phyloP scores from a whole-genome alignment of 345 rosid genomes.

The Lumnitzera littorea region DNA sequence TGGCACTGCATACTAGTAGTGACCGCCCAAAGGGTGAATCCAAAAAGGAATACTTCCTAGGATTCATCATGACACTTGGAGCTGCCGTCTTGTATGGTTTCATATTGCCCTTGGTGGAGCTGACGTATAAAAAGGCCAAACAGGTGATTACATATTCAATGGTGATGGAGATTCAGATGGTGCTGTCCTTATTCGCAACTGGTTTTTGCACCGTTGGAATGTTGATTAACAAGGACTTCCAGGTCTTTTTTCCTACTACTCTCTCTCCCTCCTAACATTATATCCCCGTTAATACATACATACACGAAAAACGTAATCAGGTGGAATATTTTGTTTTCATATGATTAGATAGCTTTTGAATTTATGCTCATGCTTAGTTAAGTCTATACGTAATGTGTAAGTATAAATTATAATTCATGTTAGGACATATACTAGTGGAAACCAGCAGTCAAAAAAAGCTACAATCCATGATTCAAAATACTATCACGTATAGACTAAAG shows the following conservation, averaged over 20 bases:
- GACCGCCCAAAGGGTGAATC: slow-evolving; percentile 51
- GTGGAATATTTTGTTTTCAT: not conserved
- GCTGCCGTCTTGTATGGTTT: slow-evolving; percentile 61
- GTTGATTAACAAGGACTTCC: slow-evolving; percentile 59
- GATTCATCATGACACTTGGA: slow-evolving; percentile 52
- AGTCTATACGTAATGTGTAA: no score
- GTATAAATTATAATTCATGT: no score
- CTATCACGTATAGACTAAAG: no score
- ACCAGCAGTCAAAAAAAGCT: no score
- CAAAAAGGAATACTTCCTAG: slow-evolving; percentile 30
- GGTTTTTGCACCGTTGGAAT: slow-evolving; percentile 51
- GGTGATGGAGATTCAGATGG: slow-evolving; percentile 67
- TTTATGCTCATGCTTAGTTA: no score
- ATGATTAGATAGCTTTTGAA: no score
- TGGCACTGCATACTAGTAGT: slow-evolving; percentile 44
- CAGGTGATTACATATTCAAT: slow-evolving; percentile 50
- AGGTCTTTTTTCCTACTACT: slow-evolving; percentile 27
- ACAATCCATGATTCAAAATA: no score
- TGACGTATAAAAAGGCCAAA: slow-evolving; percentile 53
- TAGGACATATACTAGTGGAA: no score
- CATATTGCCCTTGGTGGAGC: slow-evolving; percentile 62
- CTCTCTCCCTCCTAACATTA: not conserved
- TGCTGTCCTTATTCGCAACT: slow-evolving; percentile 55
- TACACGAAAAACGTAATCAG: no score
- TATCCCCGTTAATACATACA: not conserved